Percentiles rank a stretch among this genome's conserved stretches.
Conservation (phyloP, 768 basidiomycete species). For the Phaffia australis region DNA sequence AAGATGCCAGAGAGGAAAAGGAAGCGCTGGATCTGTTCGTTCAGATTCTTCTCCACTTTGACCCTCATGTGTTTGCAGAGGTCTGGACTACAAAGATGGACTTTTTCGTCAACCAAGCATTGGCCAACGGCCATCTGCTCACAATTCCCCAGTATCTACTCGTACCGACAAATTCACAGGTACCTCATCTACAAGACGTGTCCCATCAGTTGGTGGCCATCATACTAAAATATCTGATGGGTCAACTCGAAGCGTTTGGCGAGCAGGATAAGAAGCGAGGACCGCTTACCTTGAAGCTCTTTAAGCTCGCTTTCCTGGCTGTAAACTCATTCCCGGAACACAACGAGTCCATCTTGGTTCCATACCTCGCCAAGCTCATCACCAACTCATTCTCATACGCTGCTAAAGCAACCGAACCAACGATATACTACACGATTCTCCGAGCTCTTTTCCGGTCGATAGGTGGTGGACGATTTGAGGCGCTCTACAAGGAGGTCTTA, state of each 20-base stretch:
- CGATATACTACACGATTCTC: conserved; percentile 84
- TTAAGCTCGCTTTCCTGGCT: conserved; percentile 89
- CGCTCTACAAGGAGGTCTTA: conserved; percentile 88
- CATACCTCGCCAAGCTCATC: conserved; percentile 80
- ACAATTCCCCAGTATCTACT: conserved; percentile 78
- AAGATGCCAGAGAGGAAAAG: conserved; percentile 48
- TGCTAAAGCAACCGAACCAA: conserved; percentile 77
- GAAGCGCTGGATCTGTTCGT: conserved; percentile 77
- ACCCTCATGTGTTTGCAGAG: conserved; percentile 86
- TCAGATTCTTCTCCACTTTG: conserved; percentile 48
- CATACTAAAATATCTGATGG: conserved; percentile 72
- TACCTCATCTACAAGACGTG: conserved; percentile 45
- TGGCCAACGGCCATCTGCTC: conserved; percentile 65
- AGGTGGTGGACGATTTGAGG: conserved; percentile 84
- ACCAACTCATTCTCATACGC: conserved; percentile 95
- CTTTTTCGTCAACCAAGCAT: conserved; percentile 71
- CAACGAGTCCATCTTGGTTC: conserved; percentile 88
- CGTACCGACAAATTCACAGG: conserved; percentile 26
- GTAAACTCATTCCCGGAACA: conserved; percentile 58
- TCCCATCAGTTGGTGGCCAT: conserved; percentile 76
- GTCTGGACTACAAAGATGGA: conserved; percentile 89
- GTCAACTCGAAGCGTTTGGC: conserved; percentile 68
- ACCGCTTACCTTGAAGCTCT: conserved; percentile 73
- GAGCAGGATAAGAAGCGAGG: conserved; percentile 64
- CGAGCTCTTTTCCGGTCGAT: conserved; percentile 78